Conservation (phyloP, 2,329 filamentous ascomycete species). For the Apiospora kogelbergensis region DNA sequence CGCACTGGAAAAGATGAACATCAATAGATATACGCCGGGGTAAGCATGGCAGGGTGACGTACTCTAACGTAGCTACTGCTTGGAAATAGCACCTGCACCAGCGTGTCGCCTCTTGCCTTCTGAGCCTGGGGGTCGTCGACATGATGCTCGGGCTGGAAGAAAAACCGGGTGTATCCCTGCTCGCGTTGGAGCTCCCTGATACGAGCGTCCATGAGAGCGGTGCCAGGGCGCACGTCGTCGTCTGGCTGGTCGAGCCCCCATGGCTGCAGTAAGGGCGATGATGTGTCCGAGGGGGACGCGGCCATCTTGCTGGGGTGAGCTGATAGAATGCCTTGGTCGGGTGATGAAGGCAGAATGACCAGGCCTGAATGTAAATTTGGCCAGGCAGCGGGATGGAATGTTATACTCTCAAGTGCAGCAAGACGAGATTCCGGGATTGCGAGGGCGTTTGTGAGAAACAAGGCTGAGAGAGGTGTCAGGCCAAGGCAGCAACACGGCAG, state of each 20-base stretch:
- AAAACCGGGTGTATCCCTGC: not conserved
- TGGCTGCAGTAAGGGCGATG: not conserved
- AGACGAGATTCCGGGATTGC: not conserved
- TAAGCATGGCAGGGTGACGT: not conserved
- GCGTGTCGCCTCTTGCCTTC: conserved; percentile 38
- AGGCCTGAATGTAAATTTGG: not conserved
- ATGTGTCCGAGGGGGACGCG: not conserved
- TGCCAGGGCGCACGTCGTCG: not conserved
- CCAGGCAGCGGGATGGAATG: not conserved
- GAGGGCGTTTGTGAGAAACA: not conserved
- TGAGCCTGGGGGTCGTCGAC: not conserved
- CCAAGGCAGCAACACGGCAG: not conserved
- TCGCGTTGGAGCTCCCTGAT: conserved; percentile 1
- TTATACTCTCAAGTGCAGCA: not conserved
- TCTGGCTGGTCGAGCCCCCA: not conserved
- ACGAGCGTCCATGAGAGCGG: not conserved
- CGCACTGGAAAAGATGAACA: conserved; percentile 26
- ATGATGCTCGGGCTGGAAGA: not conserved
- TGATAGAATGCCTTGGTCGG: not conserved
- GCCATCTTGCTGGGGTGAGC: not conserved
- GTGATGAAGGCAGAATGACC: not conserved
- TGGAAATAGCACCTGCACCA: conserved; percentile 43
- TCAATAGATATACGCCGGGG: conserved; percentile 18
- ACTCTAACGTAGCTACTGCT: conserved; percentile 4
- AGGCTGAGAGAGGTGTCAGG: not conserved